phyloP scores from a whole-genome alignment of 441 rosid species.

The Mallotus japonicus region DNA sequence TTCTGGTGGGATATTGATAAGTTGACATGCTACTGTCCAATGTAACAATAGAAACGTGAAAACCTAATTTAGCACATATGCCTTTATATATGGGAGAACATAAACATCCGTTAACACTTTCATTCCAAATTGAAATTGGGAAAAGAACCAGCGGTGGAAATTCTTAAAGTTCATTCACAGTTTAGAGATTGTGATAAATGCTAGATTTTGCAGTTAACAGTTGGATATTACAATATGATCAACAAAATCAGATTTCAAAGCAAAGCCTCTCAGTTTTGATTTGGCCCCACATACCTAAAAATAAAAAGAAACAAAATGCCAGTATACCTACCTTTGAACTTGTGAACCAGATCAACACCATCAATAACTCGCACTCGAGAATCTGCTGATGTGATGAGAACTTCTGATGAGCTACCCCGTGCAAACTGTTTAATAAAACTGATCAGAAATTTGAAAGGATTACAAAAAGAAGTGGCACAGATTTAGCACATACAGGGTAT shows the following conservation, averaged over 20 bases:
- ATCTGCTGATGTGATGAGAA: slow-evolving; percentile 92
- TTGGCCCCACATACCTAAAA: not conserved
- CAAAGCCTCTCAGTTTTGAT: not conserved
- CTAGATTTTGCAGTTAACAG: not conserved
- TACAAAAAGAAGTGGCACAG: slow-evolving; percentile 15
- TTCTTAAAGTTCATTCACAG: too few species aligned
- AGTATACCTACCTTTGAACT: slow-evolving; percentile 69
- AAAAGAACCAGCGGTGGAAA: not conserved
- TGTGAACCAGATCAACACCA: slow-evolving; percentile 81
- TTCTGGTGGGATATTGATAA: not conserved
- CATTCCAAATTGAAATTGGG: not conserved
- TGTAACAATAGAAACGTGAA: not conserved
- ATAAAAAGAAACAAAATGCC: not conserved
- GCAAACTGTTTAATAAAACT: slow-evolving; percentile 62
- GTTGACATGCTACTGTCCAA: not conserved
- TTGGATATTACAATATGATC: not conserved
- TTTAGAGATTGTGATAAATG: not conserved
- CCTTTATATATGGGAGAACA: not conserved
- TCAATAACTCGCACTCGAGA: slow-evolving; percentile 87
- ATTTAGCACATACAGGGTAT: not conserved
- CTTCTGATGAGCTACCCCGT: slow-evolving; percentile 76
- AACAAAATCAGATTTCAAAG: slow-evolving; percentile 1
- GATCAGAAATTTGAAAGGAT: slow-evolving; percentile 27
- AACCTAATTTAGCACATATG: not conserved
- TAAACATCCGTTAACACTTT: not conserved